Conservation (phyloP, 2,329 filamentous ascomycete species). For the Coniochaeta sp. region DNA sequence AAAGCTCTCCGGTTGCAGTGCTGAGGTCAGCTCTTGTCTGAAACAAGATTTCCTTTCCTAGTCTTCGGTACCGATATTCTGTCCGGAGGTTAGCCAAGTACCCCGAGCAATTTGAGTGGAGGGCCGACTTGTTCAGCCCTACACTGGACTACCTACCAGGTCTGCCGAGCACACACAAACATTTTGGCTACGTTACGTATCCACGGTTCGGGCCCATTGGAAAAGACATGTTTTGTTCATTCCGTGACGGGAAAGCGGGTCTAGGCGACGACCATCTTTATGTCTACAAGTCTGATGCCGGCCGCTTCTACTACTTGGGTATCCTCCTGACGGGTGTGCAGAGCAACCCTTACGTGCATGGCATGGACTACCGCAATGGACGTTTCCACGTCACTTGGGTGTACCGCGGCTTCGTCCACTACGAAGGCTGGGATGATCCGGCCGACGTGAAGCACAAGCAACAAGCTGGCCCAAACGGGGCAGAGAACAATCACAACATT, state of each 20-base stretch:
- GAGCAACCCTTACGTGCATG: conserved; percentile 45
- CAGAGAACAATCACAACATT: conserved; percentile 40
- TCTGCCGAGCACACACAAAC: conserved; percentile 15
- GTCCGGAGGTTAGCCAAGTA: conserved; percentile 19
- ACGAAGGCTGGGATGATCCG: conserved; percentile 32
- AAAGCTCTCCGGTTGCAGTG: not conserved
- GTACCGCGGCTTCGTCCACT: conserved; percentile 38
- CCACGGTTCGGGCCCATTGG: conserved; percentile 35
- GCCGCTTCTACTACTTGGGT: conserved; percentile 29
- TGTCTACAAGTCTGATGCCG: conserved; percentile 27
- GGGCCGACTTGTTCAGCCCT: conserved; percentile 24
- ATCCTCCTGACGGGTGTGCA: conserved; percentile 33
- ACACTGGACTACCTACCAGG: conserved; percentile 28
- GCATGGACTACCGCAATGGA: conserved; percentile 26
- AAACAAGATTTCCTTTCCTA: conserved; percentile 4
- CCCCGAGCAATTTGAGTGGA: conserved; percentile 23
- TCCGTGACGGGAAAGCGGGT: conserved; percentile 42
- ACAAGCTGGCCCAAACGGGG: conserved; percentile 33
- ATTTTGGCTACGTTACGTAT: conserved; percentile 35
- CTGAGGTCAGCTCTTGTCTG: not conserved
- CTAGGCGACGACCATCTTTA: conserved; percentile 40
- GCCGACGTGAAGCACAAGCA: conserved; percentile 30
- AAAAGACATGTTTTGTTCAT: conserved; percentile 34
- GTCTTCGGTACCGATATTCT: conserved; percentile 30
- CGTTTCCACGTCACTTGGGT: conserved; percentile 40